A percentile compares a stretch with the other conserved stretches of the same genome.
These are phyloP conservation scores for Reticulomyxa filosa DNA, from an alignment of 78 protist species.

Conservation along the genomic window DNA sequence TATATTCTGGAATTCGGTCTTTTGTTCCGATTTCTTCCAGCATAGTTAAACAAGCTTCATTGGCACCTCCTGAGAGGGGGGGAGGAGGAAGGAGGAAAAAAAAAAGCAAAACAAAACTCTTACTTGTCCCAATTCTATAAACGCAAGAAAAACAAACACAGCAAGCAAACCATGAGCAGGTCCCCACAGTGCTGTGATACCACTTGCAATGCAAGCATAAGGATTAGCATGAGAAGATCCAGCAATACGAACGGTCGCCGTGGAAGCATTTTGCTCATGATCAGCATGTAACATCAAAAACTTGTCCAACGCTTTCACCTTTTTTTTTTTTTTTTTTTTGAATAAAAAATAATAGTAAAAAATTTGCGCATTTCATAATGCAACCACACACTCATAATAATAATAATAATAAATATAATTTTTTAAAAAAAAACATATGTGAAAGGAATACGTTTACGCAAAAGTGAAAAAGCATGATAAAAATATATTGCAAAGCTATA, in stretches of 20 bases:
- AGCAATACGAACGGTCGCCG: slow-evolving; percentile 15
- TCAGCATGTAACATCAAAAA: slow-evolving; percentile 4
- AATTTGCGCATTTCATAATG: no score
- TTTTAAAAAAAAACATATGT: no score
- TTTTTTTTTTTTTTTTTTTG: no score
- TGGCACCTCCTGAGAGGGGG: slow-evolving; percentile 10
- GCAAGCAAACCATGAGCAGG: no score
- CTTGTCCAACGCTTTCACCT: slow-evolving; percentile 1
- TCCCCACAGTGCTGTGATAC: neutral
- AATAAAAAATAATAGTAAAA: no score
- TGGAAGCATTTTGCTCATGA: slow-evolving; percentile 15
- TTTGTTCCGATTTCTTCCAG: neutral
- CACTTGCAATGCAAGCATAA: slow-evolving; percentile 9
- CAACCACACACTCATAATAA: no score
- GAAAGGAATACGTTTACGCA: no score
- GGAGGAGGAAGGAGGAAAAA: neutral
- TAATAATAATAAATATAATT: no score
- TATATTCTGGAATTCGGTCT: neutral
- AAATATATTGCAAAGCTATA: no score
- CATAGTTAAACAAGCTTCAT: slow-evolving; percentile 8
- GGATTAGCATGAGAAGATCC: neutral
- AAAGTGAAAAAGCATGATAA: no score
- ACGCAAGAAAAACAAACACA: no score
- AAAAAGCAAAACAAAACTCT: neutral
- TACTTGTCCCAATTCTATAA: no score